Percentiles rank a stretch among this genome's conserved stretches.
Evolutionary conservation across 192 early-diverging fungal species (phyloP).

Genomic region (Phycomyces nitens): DNA sequence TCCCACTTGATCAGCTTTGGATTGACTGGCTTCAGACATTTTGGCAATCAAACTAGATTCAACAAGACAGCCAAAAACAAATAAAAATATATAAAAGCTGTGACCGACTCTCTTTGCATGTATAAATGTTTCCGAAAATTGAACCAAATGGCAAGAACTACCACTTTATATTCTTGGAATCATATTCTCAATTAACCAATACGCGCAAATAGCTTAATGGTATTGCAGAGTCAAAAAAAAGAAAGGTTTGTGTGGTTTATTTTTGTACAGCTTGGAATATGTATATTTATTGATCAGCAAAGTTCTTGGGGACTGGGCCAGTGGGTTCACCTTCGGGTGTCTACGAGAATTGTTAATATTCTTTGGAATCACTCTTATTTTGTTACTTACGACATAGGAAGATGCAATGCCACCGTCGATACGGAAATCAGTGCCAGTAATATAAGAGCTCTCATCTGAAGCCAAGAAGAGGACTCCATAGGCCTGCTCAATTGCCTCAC

Average conservation of each 20-base stretch:
- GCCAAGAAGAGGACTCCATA: constrained; percentile 79
- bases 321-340: constrained; percentile 42
- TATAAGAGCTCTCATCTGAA: constrained; percentile 71
- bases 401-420: constrained; percentile 79
- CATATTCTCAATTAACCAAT: neutral
- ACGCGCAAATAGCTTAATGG: neutral
- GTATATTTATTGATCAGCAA: constrained; percentile 30
- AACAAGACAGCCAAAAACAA: no score
- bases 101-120: no score
- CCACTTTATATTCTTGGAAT: neutral
- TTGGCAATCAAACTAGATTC: no score
- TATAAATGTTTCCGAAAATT: no score
- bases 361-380: neutral
- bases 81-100: no score
- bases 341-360: constrained; percentile 20
- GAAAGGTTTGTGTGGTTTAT: neutral
- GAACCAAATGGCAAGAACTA: no score
- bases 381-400: constrained; percentile 62
- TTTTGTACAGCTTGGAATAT: no score
- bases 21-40: no score
- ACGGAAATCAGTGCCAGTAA: constrained; percentile 79
- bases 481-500: constrained; percentile 84
- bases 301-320: constrained; percentile 30
- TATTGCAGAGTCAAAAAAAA: neutral
- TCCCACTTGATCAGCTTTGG: no score